Conservation (phyloP, 2,329 filamentous ascomycete species). For the Teratosphaeria gauchensis region DNA sequence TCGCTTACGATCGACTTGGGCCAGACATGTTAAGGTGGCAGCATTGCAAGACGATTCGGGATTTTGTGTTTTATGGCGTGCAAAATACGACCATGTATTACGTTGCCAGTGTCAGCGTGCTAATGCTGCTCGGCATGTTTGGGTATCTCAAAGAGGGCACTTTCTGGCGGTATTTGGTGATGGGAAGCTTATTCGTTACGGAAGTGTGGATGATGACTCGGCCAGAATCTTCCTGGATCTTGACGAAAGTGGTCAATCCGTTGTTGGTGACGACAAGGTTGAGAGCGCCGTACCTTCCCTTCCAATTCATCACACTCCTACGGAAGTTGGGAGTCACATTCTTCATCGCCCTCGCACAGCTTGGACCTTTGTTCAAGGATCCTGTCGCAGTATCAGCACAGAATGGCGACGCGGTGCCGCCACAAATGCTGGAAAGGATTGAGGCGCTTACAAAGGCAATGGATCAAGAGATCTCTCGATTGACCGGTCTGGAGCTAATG, state of each 20-base stretch:
- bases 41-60: constrained; percentile 56
- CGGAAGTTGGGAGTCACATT: constrained; percentile 68
- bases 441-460: constrained; percentile 49
- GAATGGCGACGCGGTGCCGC: constrained; percentile 28
- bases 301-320: constrained; percentile 68
- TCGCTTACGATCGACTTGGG: constrained; percentile 85
- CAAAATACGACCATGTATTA: constrained; percentile 54
- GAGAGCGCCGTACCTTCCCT: constrained; percentile 65
- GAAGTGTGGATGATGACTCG: constrained; percentile 50
- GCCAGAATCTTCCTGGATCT: constrained; percentile 34
- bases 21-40: constrained; percentile 59
- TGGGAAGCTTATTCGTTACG: constrained; percentile 45
- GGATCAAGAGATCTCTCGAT: constrained; percentile 58
- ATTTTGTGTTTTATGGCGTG: constrained; percentile 63
- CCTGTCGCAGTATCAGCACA: constrained; percentile 5
- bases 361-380: constrained; percentile 56
- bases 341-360: constrained; percentile 74
- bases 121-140: constrained; percentile 53
- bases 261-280: constrained; percentile 31
- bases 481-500: constrained; percentile 69
- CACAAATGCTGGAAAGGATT: constrained; percentile 59
- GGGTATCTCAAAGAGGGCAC: constrained; percentile 60
- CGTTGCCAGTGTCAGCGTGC: constrained; percentile 43
- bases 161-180: constrained; percentile 44
- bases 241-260: constrained; percentile 40